Percentiles rank a stretch among this genome's conserved stretches.
These are phyloP conservation scores for Pichia ethanolica DNA, from an alignment of 805 yeast species.

Conservation along the genomic window DNA sequence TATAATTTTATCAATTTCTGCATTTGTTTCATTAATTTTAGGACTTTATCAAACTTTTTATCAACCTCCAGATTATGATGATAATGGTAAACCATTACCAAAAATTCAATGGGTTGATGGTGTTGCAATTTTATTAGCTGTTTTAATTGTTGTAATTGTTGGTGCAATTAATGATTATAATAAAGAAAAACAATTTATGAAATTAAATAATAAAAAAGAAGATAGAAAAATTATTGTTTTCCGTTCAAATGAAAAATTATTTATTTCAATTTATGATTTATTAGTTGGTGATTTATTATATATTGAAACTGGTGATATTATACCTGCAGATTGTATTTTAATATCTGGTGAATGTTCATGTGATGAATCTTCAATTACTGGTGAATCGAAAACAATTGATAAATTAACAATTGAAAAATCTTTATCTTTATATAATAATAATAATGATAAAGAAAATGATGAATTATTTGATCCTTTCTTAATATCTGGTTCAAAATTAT, in stretches of 20 bases:
- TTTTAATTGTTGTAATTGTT: slow-evolving; percentile 81
- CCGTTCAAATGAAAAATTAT: slow-evolving; percentile 60
- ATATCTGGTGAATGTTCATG: slow-evolving; percentile 72
- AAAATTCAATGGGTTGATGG: slow-evolving; percentile 98
- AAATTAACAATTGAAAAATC: slow-evolving; percentile 47
- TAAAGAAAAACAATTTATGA: slow-evolving; percentile 88
- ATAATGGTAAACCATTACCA: slow-evolving; percentile 69
- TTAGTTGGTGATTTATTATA: slow-evolving; percentile 79
- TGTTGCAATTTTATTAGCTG: slow-evolving; percentile 91
- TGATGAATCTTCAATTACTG: slow-evolving; percentile 90
- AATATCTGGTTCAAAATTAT: slow-evolving; percentile 83
- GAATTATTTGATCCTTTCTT: slow-evolving; percentile 67
- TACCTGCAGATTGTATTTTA: slow-evolving; percentile 82
- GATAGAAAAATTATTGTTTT: slow-evolving; percentile 71
- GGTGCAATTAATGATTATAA: slow-evolving; percentile 97
- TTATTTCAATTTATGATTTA: slow-evolving; percentile 66
- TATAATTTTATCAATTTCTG: slow-evolving; percentile 77
- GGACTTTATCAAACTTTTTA: slow-evolving; percentile 93
- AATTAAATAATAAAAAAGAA: slow-evolving; percentile 81
- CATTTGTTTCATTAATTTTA: slow-evolving; percentile 77
- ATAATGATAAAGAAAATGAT: slow-evolving; percentile 32
- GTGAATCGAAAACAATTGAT: slow-evolving; percentile 80
- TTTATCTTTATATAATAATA: slow-evolving; percentile 25
- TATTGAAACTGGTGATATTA: slow-evolving; percentile 88
- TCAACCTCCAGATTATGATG: slow-evolving; percentile 68